Conservation (phyloP, 164 flowering plant genomes). For the Amborella trichopoda region DNA sequence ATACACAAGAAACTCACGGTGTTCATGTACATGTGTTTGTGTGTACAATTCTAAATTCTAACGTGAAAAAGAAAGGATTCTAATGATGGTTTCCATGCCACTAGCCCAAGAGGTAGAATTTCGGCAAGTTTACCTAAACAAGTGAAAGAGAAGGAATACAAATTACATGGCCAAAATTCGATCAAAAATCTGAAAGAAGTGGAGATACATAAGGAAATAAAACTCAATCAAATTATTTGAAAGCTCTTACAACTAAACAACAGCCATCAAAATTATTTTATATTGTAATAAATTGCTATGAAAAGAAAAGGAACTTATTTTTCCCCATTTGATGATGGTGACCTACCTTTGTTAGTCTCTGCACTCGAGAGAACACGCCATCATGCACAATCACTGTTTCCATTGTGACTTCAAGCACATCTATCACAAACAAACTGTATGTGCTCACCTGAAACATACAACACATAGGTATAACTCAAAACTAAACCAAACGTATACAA, state of each 20-base stretch:
- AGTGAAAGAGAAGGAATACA: too few species aligned
- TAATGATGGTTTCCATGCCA: too few species aligned
- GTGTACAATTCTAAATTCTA: too few species aligned
- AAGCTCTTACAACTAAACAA: not conserved
- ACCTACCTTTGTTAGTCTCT: slow-evolving; percentile 70
- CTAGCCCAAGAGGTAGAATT: too few species aligned
- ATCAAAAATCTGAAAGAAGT: not conserved
- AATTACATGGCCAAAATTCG: not conserved
- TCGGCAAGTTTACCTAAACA: too few species aligned
- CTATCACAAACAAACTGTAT: slow-evolving; percentile 61
- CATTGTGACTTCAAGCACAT: slow-evolving; percentile 64
- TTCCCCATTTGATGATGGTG: too few species aligned
- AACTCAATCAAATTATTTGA: not conserved
- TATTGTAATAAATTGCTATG: not conserved
- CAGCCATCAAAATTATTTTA: not conserved
- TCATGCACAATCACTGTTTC: slow-evolving; percentile 71
- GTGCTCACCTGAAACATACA: slow-evolving; percentile 55
- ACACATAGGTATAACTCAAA: not conserved
- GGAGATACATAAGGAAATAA: not conserved
- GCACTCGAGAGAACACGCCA: slow-evolving; percentile 61
- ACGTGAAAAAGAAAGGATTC: too few species aligned
- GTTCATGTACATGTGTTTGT: too few species aligned
- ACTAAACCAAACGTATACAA: not conserved
- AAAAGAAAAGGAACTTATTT: too few species aligned
- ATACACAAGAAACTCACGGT: too few species aligned